A percentile compares a stretch with the other conserved stretches of the same genome.
Conservation (phyloP, 2,329 filamentous ascomycete species). For the Fusarium siculi region DNA sequence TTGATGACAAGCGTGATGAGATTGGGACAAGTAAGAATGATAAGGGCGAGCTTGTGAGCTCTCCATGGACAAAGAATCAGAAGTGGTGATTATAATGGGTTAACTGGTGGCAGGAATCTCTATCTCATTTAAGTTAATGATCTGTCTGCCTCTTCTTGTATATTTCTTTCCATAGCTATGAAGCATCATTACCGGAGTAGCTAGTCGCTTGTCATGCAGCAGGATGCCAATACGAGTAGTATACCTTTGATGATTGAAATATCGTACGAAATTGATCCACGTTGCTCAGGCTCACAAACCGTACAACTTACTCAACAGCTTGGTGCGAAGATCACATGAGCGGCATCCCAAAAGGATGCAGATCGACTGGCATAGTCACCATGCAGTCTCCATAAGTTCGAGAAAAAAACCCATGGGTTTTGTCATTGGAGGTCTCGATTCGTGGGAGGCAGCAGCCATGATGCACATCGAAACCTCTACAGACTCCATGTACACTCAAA, state of each 20-base stretch:
- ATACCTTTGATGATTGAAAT: background rate
- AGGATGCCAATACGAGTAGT: background rate
- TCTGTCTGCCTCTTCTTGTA: background rate
- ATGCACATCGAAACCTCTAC: background rate
- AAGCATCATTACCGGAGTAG: background rate
- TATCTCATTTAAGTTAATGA: background rate
- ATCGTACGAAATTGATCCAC: background rate
- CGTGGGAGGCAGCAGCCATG: background rate
- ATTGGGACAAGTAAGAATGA: conserved; percentile 51
- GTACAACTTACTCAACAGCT: background rate
- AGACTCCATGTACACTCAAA: background rate
- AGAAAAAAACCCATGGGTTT: background rate
- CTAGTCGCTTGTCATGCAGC: background rate
- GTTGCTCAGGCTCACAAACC: background rate
- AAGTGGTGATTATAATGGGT: conserved; percentile 33
- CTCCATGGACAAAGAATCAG: conserved; percentile 45
- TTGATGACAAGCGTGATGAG: conserved; percentile 68
- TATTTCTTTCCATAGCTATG: background rate
- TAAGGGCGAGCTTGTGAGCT: conserved; percentile 45
- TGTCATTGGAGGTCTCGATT: background rate
- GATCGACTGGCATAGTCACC: too few relatives aligned
- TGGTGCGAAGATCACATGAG: conserved; percentile 11
- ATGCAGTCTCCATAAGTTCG: background rate
- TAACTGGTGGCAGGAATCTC: background rate
- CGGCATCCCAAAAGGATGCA: conserved; percentile 1